Conservation (phyloP, 2,329 filamentous ascomycete species). For the Elsinoe perseae region DNA sequence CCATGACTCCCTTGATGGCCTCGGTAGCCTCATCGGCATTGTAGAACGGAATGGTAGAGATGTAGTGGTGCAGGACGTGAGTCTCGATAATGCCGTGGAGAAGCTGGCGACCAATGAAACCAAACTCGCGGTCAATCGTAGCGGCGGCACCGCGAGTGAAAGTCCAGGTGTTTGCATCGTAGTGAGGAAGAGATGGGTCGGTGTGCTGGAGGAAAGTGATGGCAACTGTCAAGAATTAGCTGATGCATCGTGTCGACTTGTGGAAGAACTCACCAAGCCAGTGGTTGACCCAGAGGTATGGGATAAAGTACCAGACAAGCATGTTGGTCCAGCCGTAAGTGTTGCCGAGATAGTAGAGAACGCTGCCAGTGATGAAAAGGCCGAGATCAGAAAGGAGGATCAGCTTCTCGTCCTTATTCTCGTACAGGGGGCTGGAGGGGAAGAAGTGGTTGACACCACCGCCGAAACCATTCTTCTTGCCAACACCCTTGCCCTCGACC, state of each 20-base stretch:
- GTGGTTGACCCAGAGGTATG: constrained; percentile 98
- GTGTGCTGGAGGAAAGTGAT: constrained; percentile 98
- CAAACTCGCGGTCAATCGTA: constrained; percentile 95
- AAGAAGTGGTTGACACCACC: constrained; percentile 92
- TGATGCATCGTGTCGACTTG: constrained; percentile 15
- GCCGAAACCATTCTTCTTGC: constrained; percentile 76
- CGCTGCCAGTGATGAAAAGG: constrained; percentile 50
- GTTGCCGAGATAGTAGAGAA: constrained; percentile 61
- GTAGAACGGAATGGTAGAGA: constrained; percentile 94
- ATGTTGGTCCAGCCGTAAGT: constrained; percentile 80
- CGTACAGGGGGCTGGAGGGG: constrained; percentile 79
- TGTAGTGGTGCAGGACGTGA: constrained; percentile 95
- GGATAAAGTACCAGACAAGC: constrained; percentile 87
- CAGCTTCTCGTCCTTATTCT: constrained; percentile 80
- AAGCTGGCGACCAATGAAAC: constrained; percentile 83
- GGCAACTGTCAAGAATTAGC: constrained; percentile 56
- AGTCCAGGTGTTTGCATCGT: constrained; percentile 78
- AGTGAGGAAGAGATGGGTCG: constrained; percentile 88
- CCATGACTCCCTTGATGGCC: constrained; percentile 92
- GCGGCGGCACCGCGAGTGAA: constrained; percentile 89
- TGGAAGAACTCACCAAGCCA: constrained; percentile 70
- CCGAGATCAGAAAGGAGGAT: constrained; percentile 84
- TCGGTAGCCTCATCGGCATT: constrained; percentile 90
- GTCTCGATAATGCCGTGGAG: constrained; percentile 97
- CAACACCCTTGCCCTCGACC: constrained; percentile 83